Evolutionary conservation across 805 yeast genomes (phyloP), one percentile per base, ranked within the genome.

Genomic region (Kazachstania kunashirensis): DNA sequence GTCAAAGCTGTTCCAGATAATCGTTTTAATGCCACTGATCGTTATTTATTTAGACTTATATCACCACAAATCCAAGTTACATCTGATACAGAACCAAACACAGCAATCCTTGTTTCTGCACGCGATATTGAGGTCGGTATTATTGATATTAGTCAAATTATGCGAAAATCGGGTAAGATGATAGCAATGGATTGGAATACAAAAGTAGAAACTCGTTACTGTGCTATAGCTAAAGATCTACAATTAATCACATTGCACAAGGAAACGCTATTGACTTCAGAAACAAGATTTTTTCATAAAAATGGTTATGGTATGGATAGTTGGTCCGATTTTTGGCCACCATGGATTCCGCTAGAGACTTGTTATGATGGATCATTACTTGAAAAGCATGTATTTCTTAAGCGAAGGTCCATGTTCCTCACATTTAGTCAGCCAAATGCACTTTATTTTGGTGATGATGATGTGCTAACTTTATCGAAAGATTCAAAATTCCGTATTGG

Each of bases 1-100:
- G 53, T 77, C 25, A 59, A 71, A 38, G 54, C 59, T 9, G 63
- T 71, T 2, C 48, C 59, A 7, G 55, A 58, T 27, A 58, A 59
- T 0, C 60, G 58, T 3, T 61, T 61, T 15, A 65, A 68, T 26
- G 71, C 72, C 34, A 55, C 61, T 6, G 71, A 73, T 44, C 70
- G 73, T 36, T 74, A 67, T 48, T 60, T 76, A 40, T 53, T 78
- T 31, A 69, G 71, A 43, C 58, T 79, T 29, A 65, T 72, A 6
- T 71, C 76, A 31, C 83, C 84, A 0, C 85, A 79, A 48, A 64
- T 77, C 11, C 84, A 77, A 45, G 48, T 75, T 17, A 61, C 65
- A 9, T 66, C 75, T 15, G 68, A 67, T 11, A 56, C 59, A 14
- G 72, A 68, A 33, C 65, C 63, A 1, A 59, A 68, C 11, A 61